A percentile compares a stretch with the other conserved stretches of the same genome.
These are phyloP conservation scores for Candida coquimbonensis DNA, from an alignment of 805 yeast genomes.

Conservation along the genomic window DNA sequence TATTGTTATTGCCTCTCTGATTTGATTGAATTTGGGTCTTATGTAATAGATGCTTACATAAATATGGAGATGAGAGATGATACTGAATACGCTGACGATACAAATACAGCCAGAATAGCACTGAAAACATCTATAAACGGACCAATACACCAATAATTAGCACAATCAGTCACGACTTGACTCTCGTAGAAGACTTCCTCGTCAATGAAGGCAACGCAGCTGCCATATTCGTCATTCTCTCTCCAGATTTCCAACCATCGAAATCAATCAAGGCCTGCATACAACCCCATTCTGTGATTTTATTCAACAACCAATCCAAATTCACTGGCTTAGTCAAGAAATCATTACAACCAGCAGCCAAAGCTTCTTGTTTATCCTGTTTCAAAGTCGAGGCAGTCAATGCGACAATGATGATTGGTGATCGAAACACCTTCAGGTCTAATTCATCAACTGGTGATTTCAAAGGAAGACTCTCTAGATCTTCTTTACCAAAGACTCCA, in stretches of 20 bases:
- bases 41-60: too few species aligned
- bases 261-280: constrained; percentile 96
- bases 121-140: too few species aligned
- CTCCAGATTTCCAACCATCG: constrained; percentile 75
- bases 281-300: constrained; percentile 97
- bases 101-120: too few species aligned
- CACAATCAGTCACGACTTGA: neutral
- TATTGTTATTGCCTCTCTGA: too few species aligned
- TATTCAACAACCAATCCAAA: constrained; percentile 86
- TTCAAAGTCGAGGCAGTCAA: constrained; percentile 86
- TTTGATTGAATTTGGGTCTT: too few species aligned
- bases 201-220: constrained; percentile 23
- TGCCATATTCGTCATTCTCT: constrained; percentile 32
- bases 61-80: too few species aligned
- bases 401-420: constrained; percentile 98
- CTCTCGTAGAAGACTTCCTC: constrained; percentile 12
- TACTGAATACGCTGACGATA: too few species aligned
- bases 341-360: constrained; percentile 97
- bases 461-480: constrained; percentile 16
- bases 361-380: constrained; percentile 81
- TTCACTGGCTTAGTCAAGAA: constrained; percentile 94
- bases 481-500: constrained; percentile 37
- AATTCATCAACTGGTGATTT: constrained; percentile 43
- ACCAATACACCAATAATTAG: too few species aligned
- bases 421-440: constrained; percentile 59